Percentiles rank a stretch among this genome's conserved stretches.
These are phyloP conservation scores for Candida silvicultrix DNA, from an alignment of 805 yeast species.

Conservation along the genomic window DNA sequence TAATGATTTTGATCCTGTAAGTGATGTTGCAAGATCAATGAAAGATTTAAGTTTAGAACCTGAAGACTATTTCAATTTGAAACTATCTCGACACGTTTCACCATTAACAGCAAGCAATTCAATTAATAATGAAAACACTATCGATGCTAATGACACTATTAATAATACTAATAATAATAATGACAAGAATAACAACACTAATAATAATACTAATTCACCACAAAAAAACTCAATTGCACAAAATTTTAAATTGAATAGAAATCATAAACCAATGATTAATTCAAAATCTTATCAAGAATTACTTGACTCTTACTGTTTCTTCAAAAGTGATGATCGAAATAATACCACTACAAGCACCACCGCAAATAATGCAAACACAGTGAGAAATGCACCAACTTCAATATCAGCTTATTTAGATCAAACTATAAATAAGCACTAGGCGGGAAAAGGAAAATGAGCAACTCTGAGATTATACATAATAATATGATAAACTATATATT, in stretches of 20 bases:
- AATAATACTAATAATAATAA: background rate
- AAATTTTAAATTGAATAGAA: slow-evolving; percentile 4
- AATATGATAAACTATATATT: no score
- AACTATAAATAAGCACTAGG: background rate
- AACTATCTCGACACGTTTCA: background rate
- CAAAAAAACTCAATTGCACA: background rate
- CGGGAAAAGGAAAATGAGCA: background rate
- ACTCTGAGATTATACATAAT: no score
- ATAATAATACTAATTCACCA: background rate
- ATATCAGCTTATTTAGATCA: slow-evolving; percentile 23
- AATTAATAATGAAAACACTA: background rate
- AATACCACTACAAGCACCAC: no score
- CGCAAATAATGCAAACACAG: background rate
- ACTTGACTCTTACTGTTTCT: slow-evolving; percentile 57
- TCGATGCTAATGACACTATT: background rate
- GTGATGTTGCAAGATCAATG: background rate
- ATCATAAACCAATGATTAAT: slow-evolving; percentile 31
- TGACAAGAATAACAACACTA: background rate
- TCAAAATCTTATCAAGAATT: slow-evolving; percentile 51
- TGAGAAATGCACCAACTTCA: slow-evolving; percentile 18
- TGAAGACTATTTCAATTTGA: background rate
- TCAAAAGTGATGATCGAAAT: slow-evolving; percentile 24
- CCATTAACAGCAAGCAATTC: background rate
- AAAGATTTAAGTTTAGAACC: background rate
- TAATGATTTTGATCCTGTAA: background rate